A percentile compares a stretch with the other conserved stretches of the same genome.
These are phyloP conservation scores for Suillus discolor DNA, from an alignment of 768 basidiomycete genomes.

Conservation along the genomic window DNA sequence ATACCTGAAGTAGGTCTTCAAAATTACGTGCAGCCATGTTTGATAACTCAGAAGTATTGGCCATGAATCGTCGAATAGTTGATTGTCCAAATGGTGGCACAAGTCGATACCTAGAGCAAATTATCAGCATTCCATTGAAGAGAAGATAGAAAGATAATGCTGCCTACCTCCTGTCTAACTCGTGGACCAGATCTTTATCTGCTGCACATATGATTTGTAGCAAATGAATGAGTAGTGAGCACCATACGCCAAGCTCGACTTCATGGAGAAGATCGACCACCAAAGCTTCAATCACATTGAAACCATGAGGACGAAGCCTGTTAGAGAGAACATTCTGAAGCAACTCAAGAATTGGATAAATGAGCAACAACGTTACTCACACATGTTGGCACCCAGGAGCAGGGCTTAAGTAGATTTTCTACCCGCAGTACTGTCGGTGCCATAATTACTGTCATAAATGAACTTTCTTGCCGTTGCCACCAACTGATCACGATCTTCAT, in stretches of 20 bases:
- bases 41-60: constrained; percentile 36
- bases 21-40: constrained; percentile 38
- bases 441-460: constrained; percentile 18
- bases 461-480: constrained; percentile 13
- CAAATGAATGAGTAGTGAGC: constrained; percentile 35
- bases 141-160: not conserved
- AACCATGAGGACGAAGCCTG: constrained; percentile 16
- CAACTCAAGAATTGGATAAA: not conserved
- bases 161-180: not conserved
- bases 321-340: constrained; percentile 39
- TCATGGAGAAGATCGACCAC: constrained; percentile 43
- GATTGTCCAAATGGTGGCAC: constrained; percentile 33
- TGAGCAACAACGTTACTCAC: not conserved
- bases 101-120: constrained; percentile 26
- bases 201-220: constrained; percentile 28
- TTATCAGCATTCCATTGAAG: not conserved
- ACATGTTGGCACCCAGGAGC: constrained; percentile 22
- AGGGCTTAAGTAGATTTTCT: constrained; percentile 10
- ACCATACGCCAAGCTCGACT: constrained; percentile 41
- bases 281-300: constrained; percentile 29
- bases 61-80: constrained; percentile 31
- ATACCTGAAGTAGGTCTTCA: constrained; percentile 37
- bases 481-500: not conserved
- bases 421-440: constrained; percentile 15
- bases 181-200: not conserved